Percentiles rank a stretch among this genome's conserved stretches.
Evolutionary conservation across 73 alveolate genomes (phyloP).

Genomic region (Paramecium pentaurelia): DNA sequence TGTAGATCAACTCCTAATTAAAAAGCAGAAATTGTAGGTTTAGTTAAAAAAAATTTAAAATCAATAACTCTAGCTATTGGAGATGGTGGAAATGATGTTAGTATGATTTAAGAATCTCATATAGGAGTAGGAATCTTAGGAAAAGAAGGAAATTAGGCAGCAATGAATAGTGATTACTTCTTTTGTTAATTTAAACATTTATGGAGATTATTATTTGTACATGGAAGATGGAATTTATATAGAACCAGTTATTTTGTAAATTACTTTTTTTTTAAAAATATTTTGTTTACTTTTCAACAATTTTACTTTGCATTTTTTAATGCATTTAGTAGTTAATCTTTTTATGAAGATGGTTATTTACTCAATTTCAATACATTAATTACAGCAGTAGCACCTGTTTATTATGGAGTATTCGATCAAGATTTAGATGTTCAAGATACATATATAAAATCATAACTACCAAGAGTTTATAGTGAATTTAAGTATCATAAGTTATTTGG

Average conservation of each 20-base stretch:
- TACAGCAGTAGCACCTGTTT: conserved; percentile 77
- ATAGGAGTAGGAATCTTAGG: conserved; percentile 98
- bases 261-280: conserved; percentile 95
- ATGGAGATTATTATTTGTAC: conserved; percentile 88
- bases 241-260: conserved; percentile 87
- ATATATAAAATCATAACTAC: not conserved
- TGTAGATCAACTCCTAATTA: conserved; percentile 95
- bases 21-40: conserved; percentile 89
- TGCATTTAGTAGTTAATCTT: conserved; percentile 85
- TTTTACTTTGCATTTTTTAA: conserved; percentile 80
- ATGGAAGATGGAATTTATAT: conserved; percentile 92
- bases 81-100: conserved; percentile 99
- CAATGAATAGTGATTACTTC: conserved; percentile 93
- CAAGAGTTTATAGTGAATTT: not conserved
- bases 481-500: conserved; percentile 18
- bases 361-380: conserved; percentile 91
- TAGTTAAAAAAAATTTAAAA: conserved; percentile 73
- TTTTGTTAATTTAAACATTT: conserved; percentile 89
- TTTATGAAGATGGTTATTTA: conserved; percentile 90
- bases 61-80: conserved; percentile 93
- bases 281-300: conserved; percentile 79
- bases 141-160: conserved; percentile 98
- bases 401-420: conserved; percentile 46
- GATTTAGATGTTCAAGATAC: conserved; percentile 8
- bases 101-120: conserved; percentile 97